These are phyloP conservation scores for Dipodascopsis uninucleata DNA, from an alignment of 805 yeast species.

Conservation along the genomic window DNA sequence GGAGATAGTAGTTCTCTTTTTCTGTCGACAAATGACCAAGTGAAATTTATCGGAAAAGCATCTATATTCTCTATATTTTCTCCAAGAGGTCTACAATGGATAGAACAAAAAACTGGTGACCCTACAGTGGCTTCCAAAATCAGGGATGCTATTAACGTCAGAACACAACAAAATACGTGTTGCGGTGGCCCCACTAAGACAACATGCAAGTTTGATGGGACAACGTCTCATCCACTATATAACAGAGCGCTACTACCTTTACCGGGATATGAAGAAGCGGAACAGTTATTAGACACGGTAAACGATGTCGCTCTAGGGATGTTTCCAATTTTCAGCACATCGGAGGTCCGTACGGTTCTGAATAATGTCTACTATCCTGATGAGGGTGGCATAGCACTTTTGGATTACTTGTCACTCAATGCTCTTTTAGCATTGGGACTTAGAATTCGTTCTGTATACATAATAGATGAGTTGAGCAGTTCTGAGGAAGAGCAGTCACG, in stretches of 20 bases:
- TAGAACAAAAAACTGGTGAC: conserved; percentile 23
- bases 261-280: conserved; percentile 1
- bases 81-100: conserved; percentile 28
- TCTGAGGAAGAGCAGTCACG: too few relatives aligned
- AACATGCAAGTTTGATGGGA: not conserved
- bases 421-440: conserved; percentile 18
- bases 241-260: conserved; percentile 4
- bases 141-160: not conserved
- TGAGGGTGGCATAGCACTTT: too few relatives aligned
- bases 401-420: conserved; percentile 16
- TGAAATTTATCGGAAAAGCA: conserved; percentile 21
- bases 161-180: conserved; percentile 1
- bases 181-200: not conserved
- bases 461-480: too few relatives aligned
- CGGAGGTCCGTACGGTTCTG: conserved; percentile 10
- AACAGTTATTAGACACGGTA: not conserved
- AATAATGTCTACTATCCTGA: conserved; percentile 14
- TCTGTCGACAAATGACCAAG: conserved; percentile 3
- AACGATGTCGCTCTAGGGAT: not conserved
- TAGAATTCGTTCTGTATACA: not conserved
- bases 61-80: conserved; percentile 26
- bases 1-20: too few relatives aligned
- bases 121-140: conserved; percentile 6
- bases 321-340: conserved; percentile 13
- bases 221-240: not conserved